These are phyloP conservation scores for Vigna hirtella DNA, from an alignment of 306 rosid genomes.

Conservation along the genomic window DNA sequence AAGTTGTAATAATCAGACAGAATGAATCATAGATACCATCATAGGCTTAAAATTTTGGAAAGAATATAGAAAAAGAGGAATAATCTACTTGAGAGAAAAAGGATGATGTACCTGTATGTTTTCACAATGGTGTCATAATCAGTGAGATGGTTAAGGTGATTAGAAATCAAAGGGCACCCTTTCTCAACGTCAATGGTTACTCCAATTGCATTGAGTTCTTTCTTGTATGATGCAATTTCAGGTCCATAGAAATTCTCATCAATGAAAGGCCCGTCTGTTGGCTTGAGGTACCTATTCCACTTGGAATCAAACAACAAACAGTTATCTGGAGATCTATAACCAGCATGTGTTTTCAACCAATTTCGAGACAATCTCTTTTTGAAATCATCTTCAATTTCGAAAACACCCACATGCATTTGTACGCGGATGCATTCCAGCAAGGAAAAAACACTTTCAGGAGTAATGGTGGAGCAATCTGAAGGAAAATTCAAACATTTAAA, in stretches of 20 bases:
- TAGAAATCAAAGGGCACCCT: slow-evolving; percentile 58
- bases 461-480: slow-evolving; percentile 45
- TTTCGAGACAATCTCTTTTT: slow-evolving; percentile 45
- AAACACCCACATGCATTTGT: slow-evolving; percentile 13
- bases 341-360: slow-evolving; percentile 76
- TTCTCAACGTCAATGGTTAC: slow-evolving; percentile 49
- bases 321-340: slow-evolving; percentile 59
- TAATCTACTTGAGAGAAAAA: not conserved
- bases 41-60: not conserved
- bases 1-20: slow-evolving; percentile 44
- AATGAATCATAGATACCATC: not conserved
- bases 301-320: slow-evolving; percentile 59
- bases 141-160: slow-evolving; percentile 49
- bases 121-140: slow-evolving; percentile 48
- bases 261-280: slow-evolving; percentile 72
- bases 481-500: slow-evolving; percentile 53
- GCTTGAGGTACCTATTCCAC: slow-evolving; percentile 53
- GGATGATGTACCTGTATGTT: slow-evolving; percentile 59
- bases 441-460: slow-evolving; percentile 53
- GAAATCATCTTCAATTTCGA: slow-evolving; percentile 45
- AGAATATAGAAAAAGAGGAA: not conserved
- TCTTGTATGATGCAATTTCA: slow-evolving; percentile 49
- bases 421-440: slow-evolving; percentile 61
- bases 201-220: slow-evolving; percentile 67
- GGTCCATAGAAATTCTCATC: slow-evolving; percentile 62